Evolutionary conservation across 495 filamentous ascomycete species (phyloP), one percentile per base, ranked within the genome.

Genomic region (Penicillium coprophilum): DNA sequence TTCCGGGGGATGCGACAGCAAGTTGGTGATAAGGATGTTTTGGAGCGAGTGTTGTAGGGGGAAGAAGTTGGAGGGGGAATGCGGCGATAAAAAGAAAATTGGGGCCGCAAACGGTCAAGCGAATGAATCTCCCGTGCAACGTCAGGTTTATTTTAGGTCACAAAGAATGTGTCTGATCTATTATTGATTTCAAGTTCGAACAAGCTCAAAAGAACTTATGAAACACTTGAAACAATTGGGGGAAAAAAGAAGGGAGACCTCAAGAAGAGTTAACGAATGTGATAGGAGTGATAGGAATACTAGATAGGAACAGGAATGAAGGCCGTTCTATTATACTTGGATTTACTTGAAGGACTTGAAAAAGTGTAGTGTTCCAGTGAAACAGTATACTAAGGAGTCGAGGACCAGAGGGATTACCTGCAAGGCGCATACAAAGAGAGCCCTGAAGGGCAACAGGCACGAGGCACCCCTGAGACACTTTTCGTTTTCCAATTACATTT

Each of bases 1-100:
- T 59, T 66, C 68, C 70, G 72, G 59, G 44, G 19, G 58, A 68
- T 69, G 66, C 70, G 67, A 75, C 63, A 20, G 51, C 36, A 49
- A 30, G 41, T 49, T 55, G 24, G 24, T 55, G 31, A 56, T 50
- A 46, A 53, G 56, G 46, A 17, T 46, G 19, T 58, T 46, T 53
- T 40, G 57, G 57, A 63, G 60, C 30, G 58, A 61, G 46, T 44
- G 66, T 55, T 57, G 67, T 56, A 59, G 55, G 49, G 60, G 62
- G 59, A 55, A 56, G 52, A 60, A 53, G 53, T 63, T 66, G 60
- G 56, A 58, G 62, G 60, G 57, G 53, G 55, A 53, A 21, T 34
- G 46, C 43, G 38, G 57, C 41, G 62, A 65, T 60, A 67, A 67
- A 65, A 65, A 63, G 58, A 64, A 58, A 59, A 59, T 56, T 53